Evolutionary conservation across 106 monocot species (phyloP), one percentile per base, ranked within the genome.

Genomic region (Dendrobium nobile): DNA sequence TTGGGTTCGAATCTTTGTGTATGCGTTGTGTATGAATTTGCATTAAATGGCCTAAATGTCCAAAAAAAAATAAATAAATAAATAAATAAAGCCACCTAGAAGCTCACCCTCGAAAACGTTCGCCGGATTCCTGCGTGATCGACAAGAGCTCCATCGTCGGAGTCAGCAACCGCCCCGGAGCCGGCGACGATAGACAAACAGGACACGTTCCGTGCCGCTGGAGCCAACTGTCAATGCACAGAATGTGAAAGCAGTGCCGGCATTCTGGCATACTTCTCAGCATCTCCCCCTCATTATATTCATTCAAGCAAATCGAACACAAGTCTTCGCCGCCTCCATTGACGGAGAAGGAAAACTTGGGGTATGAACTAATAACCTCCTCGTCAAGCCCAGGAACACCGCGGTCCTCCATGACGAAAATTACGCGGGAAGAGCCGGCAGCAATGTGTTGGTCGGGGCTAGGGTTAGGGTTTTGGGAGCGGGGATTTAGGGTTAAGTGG

Each of bases 261-360:
- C 94, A 95, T 70, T 90, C 94, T 33, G 90, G 86, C 41, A 88
- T 83, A 1, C 77, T 54, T 74, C 90, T 59, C 47, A 95, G 68
- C 37, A 58, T 61, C 73, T 95, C 88, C 75, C 88, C 87, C 9
- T 43, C 58, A 31, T n/a, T 64, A 85, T 90, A 95, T 84, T 95
- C 91, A 72, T 83, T 86, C 9, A 95, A 83, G 72, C 94, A 95
- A 41, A 95, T 95, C 51, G 94, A 87, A 82, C 94, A 95, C 19
- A 89, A 82, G 4, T 82, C 84, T 65, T 7, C 64, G 7, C 3
- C 41, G 27, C 41, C 78, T 22, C 24, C 26, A 26, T 65, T 8
- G 20, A 20, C 4, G 64, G 64, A 65, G 64, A 65, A 65, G 0
- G 64, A 65, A 26, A 65, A 65, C 24, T 65, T 24, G 22, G 64